Conservation (phyloP, 331 rosid genomes). For the Prunus yedoensis region DNA sequence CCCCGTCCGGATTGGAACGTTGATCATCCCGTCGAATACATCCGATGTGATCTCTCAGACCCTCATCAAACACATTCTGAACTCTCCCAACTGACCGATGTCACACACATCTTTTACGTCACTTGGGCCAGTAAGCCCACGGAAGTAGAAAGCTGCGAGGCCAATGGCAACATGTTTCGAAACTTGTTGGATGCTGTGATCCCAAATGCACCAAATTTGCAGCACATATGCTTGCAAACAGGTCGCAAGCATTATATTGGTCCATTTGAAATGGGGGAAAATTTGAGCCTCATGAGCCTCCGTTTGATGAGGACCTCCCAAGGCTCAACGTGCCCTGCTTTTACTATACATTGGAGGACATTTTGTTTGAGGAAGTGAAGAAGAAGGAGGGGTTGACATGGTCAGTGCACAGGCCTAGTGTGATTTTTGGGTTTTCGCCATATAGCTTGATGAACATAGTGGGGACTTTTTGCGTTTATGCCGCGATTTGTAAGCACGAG, state of each 20-base stretch:
- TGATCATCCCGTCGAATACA: slow-evolving; percentile 15
- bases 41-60: slow-evolving; percentile 25
- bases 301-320: slow-evolving; percentile 16
- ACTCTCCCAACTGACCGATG: slow-evolving; percentile 24
- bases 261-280: slow-evolving; percentile 14
- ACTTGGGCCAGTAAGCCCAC: slow-evolving; percentile 14
- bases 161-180: slow-evolving; percentile 13
- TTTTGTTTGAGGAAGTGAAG: slow-evolving; percentile 20
- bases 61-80: slow-evolving; percentile 4
- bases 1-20: slow-evolving; percentile 9
- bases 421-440: slow-evolving; percentile 21
- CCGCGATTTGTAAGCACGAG: slow-evolving; percentile 26
- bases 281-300: slow-evolving; percentile 10
- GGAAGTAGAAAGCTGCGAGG: slow-evolving; percentile 19
- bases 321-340: slow-evolving; percentile 12
- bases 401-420: slow-evolving; percentile 28
- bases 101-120: slow-evolving; percentile 27
- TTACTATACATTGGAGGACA: slow-evolving; percentile 24
- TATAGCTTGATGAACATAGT: slow-evolving; percentile 16
- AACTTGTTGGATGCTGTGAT: slow-evolving; percentile 24
- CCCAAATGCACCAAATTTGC: slow-evolving; percentile 27
- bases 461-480: slow-evolving; percentile 15
- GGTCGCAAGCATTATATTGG: slow-evolving; percentile 25
- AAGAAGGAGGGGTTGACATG: slow-evolving; percentile 31
- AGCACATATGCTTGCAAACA: slow-evolving; percentile 28